These are phyloP conservation scores for Agrostemma githago DNA, from an alignment of 148 eudicot genomes.

Conservation along the genomic window DNA sequence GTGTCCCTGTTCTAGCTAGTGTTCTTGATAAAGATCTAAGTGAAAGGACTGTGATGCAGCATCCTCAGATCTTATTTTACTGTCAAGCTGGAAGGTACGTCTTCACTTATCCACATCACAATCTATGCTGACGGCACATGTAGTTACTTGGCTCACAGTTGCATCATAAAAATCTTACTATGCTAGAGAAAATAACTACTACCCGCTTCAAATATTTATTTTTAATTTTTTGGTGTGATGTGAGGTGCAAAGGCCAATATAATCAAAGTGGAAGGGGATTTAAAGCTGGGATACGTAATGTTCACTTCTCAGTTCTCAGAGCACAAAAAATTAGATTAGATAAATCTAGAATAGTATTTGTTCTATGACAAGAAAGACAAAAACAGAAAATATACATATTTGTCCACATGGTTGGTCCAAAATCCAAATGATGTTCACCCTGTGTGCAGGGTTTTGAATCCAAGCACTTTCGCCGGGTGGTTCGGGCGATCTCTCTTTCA, in stretches of 20 bases:
- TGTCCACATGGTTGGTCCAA: neutral
- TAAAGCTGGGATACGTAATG: neutral
- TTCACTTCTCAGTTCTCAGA: neutral
- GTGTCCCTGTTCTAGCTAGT: slow-evolving; percentile 85
- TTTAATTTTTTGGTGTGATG: neutral
- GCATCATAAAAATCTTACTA: neutral
- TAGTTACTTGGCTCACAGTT: neutral
- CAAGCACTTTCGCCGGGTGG: slow-evolving; percentile 99
- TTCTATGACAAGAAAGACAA: slow-evolving; percentile 3
- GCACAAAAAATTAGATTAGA: neutral
- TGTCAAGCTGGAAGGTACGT: slow-evolving; percentile 94
- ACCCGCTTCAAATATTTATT: neutral
- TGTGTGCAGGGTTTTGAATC: slow-evolving; percentile 78
- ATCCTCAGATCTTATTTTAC: slow-evolving; percentile 93
- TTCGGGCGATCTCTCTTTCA: slow-evolving; percentile 94
- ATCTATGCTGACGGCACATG: neutral
- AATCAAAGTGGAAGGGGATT: neutral
- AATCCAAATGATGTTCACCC: slow-evolving; percentile 7
- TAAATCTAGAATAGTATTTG: neutral
- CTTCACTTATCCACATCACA: neutral
- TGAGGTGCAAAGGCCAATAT: neutral
- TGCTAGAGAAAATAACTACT: neutral
- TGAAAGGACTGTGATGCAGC: slow-evolving; percentile 93
- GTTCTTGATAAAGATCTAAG: slow-evolving; percentile 94
- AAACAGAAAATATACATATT: neutral